Percentiles rank a stretch among this genome's conserved stretches.
These are phyloP conservation scores for Linderniella brevidens DNA, from an alignment of 257 asterid genomes.

Conservation along the genomic window DNA sequence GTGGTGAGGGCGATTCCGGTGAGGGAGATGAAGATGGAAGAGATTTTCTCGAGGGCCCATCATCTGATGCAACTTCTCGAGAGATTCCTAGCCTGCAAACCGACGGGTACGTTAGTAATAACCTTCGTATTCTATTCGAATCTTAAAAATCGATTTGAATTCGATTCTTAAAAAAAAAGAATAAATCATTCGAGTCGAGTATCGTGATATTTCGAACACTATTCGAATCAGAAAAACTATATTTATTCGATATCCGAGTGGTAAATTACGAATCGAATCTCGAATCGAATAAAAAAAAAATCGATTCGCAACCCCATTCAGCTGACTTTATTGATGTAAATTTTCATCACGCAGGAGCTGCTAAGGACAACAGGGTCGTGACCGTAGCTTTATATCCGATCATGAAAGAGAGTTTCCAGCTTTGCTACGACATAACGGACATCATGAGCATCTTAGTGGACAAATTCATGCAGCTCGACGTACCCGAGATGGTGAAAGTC, in stretches of 20 bases:
- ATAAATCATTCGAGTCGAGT: no score
- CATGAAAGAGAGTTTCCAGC: conserved; percentile 65
- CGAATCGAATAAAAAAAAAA: no score
- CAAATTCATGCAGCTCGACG: conserved; percentile 66
- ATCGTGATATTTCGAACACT: no score
- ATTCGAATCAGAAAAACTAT: no score
- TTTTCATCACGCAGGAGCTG: conserved; percentile 71
- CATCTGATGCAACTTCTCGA: conserved; percentile 70
- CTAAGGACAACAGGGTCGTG: conserved; percentile 58
- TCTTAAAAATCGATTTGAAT: no score
- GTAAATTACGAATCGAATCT: neutral
- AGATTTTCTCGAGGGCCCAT: conserved; percentile 41
- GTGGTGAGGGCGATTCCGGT: conserved; percentile 29
- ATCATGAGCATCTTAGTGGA: conserved; percentile 50
- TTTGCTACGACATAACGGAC: conserved; percentile 57
- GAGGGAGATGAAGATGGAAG: conserved; percentile 43
- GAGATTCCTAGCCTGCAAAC: conserved; percentile 63
- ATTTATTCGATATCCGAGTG: no score
- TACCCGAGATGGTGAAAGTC: conserved; percentile 44
- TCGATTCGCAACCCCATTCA: no score
- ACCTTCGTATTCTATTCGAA: no score
- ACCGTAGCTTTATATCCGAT: conserved; percentile 54
- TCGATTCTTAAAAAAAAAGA: neutral
- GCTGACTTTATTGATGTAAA: neutral
- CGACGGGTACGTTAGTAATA: conserved; percentile 36